Conservation (phyloP, 805 yeast genomes). For the Nadsonia fulvescens region DNA sequence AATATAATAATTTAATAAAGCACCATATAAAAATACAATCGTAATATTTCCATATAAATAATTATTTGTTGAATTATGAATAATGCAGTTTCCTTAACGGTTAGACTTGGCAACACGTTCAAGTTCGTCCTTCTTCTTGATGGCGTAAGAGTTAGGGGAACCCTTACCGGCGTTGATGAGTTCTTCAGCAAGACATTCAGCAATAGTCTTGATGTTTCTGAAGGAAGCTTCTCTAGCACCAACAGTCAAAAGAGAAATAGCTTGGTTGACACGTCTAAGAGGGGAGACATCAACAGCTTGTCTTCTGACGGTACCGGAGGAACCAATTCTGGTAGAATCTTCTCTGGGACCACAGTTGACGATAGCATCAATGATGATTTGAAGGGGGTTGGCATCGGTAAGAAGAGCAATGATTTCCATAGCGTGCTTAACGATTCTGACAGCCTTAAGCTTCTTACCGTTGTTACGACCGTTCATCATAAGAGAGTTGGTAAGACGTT, state of each 20-base stretch:
- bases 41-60: too few relatives aligned
- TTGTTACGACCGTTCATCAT: slow-evolving; percentile 99
- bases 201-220: slow-evolving; percentile 99
- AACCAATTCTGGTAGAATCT: slow-evolving; percentile 99
- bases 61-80: too few relatives aligned
- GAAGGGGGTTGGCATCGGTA: slow-evolving; percentile 98
- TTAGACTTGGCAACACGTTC: slow-evolving; percentile 99
- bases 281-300: slow-evolving; percentile 99
- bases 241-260: slow-evolving; percentile 90
- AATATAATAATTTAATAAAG: too few relatives aligned
- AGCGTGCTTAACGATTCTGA: slow-evolving; percentile 98
- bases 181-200: slow-evolving; percentile 99
- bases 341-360: slow-evolving; percentile 99
- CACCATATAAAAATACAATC: too few relatives aligned
- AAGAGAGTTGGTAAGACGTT: slow-evolving; percentile 98
- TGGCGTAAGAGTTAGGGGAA: slow-evolving; percentile 99
- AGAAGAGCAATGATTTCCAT: slow-evolving; percentile 92
- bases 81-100: too few relatives aligned
- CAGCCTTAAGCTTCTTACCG: slow-evolving; percentile 99
- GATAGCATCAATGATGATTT: slow-evolving; percentile 96
- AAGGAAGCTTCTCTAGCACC: slow-evolving; percentile 99
- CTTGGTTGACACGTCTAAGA: slow-evolving; percentile 99
- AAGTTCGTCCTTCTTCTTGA: slow-evolving; percentile 99
- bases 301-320: slow-evolving; percentile 99
- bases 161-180: slow-evolving; percentile 99